Evolutionary conservation across 2,329 filamentous ascomycete genomes (phyloP).

Genomic region (Exophiala calicioides): DNA sequence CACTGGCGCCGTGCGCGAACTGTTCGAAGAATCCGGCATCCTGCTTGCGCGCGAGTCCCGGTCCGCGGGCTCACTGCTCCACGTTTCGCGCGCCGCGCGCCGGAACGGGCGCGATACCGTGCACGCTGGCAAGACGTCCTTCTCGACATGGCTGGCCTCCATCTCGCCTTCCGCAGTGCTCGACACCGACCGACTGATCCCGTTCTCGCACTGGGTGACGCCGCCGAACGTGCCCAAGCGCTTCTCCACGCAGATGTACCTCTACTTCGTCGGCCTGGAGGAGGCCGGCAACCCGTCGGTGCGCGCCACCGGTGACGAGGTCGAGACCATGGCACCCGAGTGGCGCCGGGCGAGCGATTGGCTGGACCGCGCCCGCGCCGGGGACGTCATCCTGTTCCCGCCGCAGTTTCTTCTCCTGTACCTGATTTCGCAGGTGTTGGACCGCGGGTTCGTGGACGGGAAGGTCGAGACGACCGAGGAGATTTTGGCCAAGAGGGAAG

Average conservation of each 20-base stretch:
- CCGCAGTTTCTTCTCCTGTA: slow-evolving; percentile 71
- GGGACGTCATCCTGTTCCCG: slow-evolving; percentile 81
- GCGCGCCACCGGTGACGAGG: slow-evolving; percentile 66
- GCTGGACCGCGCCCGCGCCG: slow-evolving; percentile 63
- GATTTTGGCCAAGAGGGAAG: slow-evolving; percentile 41
- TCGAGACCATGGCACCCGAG: slow-evolving; percentile 72
- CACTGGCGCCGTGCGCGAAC: slow-evolving; percentile 83
- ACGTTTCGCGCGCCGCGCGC: slow-evolving; percentile 63
- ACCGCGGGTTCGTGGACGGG: slow-evolving; percentile 28
- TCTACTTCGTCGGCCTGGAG: slow-evolving; percentile 58
- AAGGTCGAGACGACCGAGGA: slow-evolving; percentile 12
- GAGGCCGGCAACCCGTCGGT: slow-evolving; percentile 50
- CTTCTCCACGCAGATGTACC: slow-evolving; percentile 95
- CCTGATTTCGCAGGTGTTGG: slow-evolving; percentile 53
- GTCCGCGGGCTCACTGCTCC: slow-evolving; percentile 48
- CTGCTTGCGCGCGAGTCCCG: slow-evolving; percentile 61
- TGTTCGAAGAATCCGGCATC: slow-evolving; percentile 93
- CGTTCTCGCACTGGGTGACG: slow-evolving; percentile 92
- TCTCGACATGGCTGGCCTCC: slow-evolving; percentile 63
- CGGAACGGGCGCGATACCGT: slow-evolving; percentile 68
- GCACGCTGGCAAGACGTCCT: slow-evolving; percentile 65
- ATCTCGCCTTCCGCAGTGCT: slow-evolving; percentile 40
- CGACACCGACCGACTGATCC: slow-evolving; percentile 68
- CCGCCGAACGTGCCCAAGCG: slow-evolving; percentile 60
- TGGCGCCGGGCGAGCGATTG: slow-evolving; percentile 73